Evolutionary conservation across 2,329 filamentous ascomycete species (phyloP), one percentile per base, ranked within the genome.

Genomic region (Hirsutella rhossiliensis): DNA sequence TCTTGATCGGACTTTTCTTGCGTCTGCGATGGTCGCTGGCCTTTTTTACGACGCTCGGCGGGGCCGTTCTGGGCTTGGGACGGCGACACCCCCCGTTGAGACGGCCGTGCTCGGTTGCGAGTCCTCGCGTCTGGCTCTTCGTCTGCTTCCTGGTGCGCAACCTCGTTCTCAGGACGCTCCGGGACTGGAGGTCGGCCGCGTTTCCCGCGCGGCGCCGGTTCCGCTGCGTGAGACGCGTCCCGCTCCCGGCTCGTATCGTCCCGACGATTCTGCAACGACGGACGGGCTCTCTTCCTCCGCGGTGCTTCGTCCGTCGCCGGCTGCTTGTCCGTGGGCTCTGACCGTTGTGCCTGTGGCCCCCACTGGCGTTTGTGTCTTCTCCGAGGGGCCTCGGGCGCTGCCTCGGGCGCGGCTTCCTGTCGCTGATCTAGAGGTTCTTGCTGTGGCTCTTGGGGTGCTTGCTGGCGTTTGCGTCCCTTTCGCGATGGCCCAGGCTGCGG

Each of bases 61-160:
- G 23, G 9, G 23, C 9, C 23, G 23, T 27, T 27, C 9, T 6
- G 6, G 23, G 23, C 23, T 27, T 27, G 23, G 9, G 23, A 27
- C 9, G 23, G 23, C 23, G 31, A n/a, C 31, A 13, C 8, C 36
- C 12, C 32, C 30, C 43, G 45, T 30, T 48, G 18, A 2, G 49
- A 55, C 17, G 52, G 49, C 5, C 56, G 55, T n/a, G 52, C 52
- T 9, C 52, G 53, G 36, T 52, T 56, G 11, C 48, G 45, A 8
- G 29, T 7, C 3, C 31, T 11, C 11, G 12, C 6, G 31, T 6
- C 8, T 5, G 31, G 31, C 31, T 32, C 31, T n/a, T 32, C 5
- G 8, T 13, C n/a, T 2, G 3, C 8, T 12, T 32, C 31, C 2
- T 12, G 12, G 31, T n/a, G 43, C 17, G 38, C 30, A n/a, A 17